Evolutionary conservation across 805 yeast genomes (phyloP).

Genomic region (Myxozyma vanderwaltii): DNA sequence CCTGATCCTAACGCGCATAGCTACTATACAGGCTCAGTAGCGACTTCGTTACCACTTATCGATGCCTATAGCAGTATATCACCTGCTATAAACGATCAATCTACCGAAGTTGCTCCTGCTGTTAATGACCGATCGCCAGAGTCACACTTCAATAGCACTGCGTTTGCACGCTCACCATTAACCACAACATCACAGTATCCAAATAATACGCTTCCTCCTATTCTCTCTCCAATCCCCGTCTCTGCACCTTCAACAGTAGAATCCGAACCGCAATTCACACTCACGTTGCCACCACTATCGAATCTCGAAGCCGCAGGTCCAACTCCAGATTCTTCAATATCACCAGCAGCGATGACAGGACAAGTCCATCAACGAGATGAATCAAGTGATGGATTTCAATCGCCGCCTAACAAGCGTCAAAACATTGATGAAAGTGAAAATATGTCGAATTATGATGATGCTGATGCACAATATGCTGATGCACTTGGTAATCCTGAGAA

Average conservation of each 20-base stretch:
- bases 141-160: no score
- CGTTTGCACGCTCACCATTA: background rate
- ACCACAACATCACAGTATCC: background rate
- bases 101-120: no score
- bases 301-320: background rate
- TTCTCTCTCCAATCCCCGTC: background rate
- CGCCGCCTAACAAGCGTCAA: slow-evolving; percentile 1
- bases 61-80: no score
- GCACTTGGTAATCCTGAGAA: background rate
- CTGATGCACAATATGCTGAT: background rate
- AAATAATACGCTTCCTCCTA: background rate
- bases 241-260: background rate
- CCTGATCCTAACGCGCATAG: no score
- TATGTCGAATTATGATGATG: background rate
- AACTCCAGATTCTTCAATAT: background rate
- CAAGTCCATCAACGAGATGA: background rate
- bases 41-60: no score
- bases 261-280: background rate
- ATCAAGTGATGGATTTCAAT: background rate
- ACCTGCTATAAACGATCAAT: no score
- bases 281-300: background rate
- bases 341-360: background rate
- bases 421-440: background rate
- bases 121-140: no score
- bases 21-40: no score